Percentiles rank a stretch among this genome's conserved stretches.
Evolutionary conservation across 495 filamentous ascomycete genomes (phyloP).

Genomic region (Haplographium delicatum): DNA sequence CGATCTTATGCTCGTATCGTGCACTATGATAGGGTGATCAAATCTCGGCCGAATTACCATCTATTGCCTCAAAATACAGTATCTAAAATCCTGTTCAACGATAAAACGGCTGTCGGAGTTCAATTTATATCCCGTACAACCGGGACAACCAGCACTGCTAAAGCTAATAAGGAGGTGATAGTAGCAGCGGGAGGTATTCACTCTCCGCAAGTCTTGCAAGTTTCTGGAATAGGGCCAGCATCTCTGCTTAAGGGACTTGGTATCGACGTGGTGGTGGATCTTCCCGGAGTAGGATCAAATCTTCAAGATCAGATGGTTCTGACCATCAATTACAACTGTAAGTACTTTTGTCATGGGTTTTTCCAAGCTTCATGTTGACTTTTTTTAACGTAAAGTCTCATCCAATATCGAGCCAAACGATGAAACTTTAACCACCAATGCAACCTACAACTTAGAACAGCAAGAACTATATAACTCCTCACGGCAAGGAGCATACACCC

Average conservation of each 20-base stretch:
- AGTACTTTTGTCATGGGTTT: background rate
- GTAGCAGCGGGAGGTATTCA: slow-evolving; percentile 56
- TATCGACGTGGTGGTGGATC: slow-evolving; percentile 48
- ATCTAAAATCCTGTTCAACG: slow-evolving; percentile 33
- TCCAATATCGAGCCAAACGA: slow-evolving; percentile 28
- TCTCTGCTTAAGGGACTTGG: slow-evolving; percentile 39
- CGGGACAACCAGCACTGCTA: slow-evolving; percentile 39
- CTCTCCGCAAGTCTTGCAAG: slow-evolving; percentile 58
- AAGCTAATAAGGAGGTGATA: slow-evolving; percentile 56
- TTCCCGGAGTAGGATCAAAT: slow-evolving; percentile 59
- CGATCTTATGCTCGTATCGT: slow-evolving; percentile 35
- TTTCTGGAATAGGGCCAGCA: slow-evolving; percentile 54
- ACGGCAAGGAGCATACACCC: slow-evolving; percentile 29
- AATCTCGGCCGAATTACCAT: slow-evolving; percentile 34
- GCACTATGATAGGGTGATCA: slow-evolving; percentile 29
- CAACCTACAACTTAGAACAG: slow-evolving; percentile 39
- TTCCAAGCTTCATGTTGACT: no score
- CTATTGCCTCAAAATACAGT: slow-evolving; percentile 43
- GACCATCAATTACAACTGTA: slow-evolving; percentile 28
- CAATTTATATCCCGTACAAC: slow-evolving; percentile 6
- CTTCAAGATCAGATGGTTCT: slow-evolving; percentile 49
- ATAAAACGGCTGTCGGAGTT: slow-evolving; percentile 2
- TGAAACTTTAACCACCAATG: slow-evolving; percentile 30
- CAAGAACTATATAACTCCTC: slow-evolving; percentile 35
- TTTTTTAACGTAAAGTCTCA: slow-evolving; percentile 16